Evolutionary conservation across 2,329 filamentous ascomycete genomes (phyloP).

Genomic region (Apiospora marii): DNA sequence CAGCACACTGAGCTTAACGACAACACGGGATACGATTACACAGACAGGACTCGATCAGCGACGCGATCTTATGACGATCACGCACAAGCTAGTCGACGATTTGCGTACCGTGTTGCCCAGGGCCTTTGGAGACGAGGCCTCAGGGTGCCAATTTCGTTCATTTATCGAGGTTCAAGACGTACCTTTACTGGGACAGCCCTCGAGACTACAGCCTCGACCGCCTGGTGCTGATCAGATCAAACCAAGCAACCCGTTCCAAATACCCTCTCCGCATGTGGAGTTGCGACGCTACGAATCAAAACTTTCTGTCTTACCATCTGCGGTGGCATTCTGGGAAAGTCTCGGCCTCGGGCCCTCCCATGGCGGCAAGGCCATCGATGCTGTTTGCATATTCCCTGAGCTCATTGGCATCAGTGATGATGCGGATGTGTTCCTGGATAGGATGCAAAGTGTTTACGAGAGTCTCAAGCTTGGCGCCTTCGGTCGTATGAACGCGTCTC

Average conservation of each 20-base stretch:
- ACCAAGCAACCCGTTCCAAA: constrained; percentile 63
- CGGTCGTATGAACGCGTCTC: constrained; percentile 53
- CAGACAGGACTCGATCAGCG: constrained; percentile 45
- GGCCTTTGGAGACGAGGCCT: constrained; percentile 52
- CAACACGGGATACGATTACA: constrained; percentile 34
- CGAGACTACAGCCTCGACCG: constrained; percentile 58
- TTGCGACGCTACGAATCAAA: constrained; percentile 73
- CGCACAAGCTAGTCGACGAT: constrained; percentile 57
- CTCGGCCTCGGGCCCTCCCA: constrained; percentile 76
- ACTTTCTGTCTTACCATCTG: constrained; percentile 77
- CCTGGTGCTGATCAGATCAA: constrained; percentile 57
- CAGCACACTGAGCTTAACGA: constrained; percentile 50
- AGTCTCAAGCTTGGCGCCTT: constrained; percentile 76
- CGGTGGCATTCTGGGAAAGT: constrained; percentile 82
- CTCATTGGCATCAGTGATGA: constrained; percentile 69
- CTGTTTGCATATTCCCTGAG: constrained; percentile 75
- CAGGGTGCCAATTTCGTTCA: constrained; percentile 53
- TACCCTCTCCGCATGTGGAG: constrained; percentile 75
- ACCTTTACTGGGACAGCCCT: constrained; percentile 60
- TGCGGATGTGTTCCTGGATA: constrained; percentile 69
- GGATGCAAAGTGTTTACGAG: constrained; percentile 76
- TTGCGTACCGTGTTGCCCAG: constrained; percentile 54
- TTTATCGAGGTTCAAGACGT: constrained; percentile 66
- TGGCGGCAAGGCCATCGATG: constrained; percentile 74
- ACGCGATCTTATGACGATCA: constrained; percentile 51